A percentile compares a stretch with the other conserved stretches of the same genome.
Conservation (phyloP, 306 rosid genomes). For the Cucurbita pepo region DNA sequence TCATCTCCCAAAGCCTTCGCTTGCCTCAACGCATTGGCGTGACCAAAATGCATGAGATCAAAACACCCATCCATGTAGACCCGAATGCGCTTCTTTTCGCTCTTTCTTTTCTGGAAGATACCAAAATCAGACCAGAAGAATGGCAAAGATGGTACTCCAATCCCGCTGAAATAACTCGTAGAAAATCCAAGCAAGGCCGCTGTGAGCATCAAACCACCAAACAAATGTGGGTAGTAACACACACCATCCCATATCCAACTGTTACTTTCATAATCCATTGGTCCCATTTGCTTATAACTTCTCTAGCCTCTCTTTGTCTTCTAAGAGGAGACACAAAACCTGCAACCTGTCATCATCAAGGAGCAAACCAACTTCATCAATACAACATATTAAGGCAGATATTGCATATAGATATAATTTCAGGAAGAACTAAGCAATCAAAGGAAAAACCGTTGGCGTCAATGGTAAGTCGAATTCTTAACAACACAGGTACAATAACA, state of each 20-base stretch:
- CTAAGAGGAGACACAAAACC: conserved; percentile 62
- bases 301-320: conserved; percentile 7
- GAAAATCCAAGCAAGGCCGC: conserved; percentile 93
- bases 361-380: not conserved
- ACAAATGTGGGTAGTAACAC: conserved; percentile 54
- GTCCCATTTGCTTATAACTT: not conserved
- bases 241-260: conserved; percentile 95
- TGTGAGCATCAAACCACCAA: conserved; percentile 93
- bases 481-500: not conserved
- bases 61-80: conserved; percentile 99
- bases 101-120: conserved; percentile 55
- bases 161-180: conserved; percentile 69
- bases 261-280: conserved; percentile 68
- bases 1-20: conserved; percentile 96
- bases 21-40: conserved; percentile 96
- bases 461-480: not conserved
- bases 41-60: conserved; percentile 99
- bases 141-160: conserved; percentile 55
- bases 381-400: not conserved
- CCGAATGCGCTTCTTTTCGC: conserved; percentile 59
- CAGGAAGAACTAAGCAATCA: not conserved
- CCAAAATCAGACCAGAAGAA: conserved; percentile 51
- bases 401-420: not conserved
- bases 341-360: conserved; percentile 2
- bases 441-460: not conserved